Conservation (phyloP, 2,329 filamentous ascomycete species). For the Teratosphaeria destructans region DNA sequence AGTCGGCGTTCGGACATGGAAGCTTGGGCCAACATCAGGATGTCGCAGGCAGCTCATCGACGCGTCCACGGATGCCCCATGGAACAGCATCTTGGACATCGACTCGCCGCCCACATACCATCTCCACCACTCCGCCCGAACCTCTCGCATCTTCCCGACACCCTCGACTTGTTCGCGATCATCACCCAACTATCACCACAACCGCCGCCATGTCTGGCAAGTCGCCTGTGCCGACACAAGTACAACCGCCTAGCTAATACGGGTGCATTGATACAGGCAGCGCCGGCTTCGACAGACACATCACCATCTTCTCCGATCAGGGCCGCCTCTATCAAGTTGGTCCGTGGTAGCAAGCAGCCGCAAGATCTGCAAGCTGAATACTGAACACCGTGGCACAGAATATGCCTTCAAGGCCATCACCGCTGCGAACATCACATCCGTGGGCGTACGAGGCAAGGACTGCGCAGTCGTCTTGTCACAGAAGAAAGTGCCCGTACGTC, state of each 20-base stretch:
- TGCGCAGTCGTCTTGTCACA: constrained; percentile 95
- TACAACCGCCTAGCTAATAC: not conserved
- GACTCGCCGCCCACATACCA: not conserved
- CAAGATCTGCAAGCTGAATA: constrained; percentile 4
- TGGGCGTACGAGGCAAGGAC: constrained; percentile 91
- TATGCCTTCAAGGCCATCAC: constrained; percentile 99
- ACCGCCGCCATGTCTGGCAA: not conserved
- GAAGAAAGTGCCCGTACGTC: constrained; percentile 95
- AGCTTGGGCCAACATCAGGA: not conserved
- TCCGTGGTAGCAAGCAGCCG: constrained; percentile 41
- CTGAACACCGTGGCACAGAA: constrained; percentile 46
- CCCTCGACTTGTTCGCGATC: not conserved
- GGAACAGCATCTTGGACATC: not conserved
- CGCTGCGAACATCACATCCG: constrained; percentile 95
- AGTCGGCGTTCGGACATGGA: not conserved
- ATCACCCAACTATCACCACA: not conserved
- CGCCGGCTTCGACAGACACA: constrained; percentile 94
- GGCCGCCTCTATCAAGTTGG: constrained; percentile 98
- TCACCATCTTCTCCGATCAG: constrained; percentile 99
- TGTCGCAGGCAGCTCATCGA: not conserved
- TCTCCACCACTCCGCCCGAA: not conserved
- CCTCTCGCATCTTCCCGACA: not conserved
- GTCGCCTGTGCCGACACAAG: not conserved
- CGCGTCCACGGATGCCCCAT: not conserved
- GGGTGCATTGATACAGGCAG: constrained; percentile 45